Evolutionary conservation across 2,329 filamentous ascomycete genomes (phyloP).

Genomic region (Hymenoscyphus repandus): DNA sequence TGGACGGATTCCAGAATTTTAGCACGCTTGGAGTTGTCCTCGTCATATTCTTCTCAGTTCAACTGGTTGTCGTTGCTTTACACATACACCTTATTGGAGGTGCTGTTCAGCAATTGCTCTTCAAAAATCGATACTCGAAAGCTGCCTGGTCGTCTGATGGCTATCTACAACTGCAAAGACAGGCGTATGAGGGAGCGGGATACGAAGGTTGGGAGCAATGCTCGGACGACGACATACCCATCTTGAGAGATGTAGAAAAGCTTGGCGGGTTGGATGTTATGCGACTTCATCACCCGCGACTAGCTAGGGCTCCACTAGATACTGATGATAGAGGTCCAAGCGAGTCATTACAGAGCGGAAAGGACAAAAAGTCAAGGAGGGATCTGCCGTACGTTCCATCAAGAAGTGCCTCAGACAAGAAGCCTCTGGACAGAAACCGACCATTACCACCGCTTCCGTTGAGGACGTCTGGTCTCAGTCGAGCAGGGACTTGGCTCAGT

Average conservation of each 20-base stretch:
- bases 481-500: background rate
- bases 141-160: slow-evolving; percentile 14
- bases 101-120: slow-evolving; percentile 1
- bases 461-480: background rate
- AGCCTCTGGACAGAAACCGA: background rate
- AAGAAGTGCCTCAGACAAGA: background rate
- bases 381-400: background rate
- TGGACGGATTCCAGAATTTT: slow-evolving; percentile 16
- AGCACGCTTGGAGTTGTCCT: slow-evolving; percentile 11
- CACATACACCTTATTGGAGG: slow-evolving; percentile 10
- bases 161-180: slow-evolving; percentile 16
- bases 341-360: too few relatives aligned
- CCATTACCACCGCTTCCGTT: background rate
- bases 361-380: background rate
- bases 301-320: too few relatives aligned
- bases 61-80: slow-evolving; percentile 10
- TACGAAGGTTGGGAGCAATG: slow-evolving; percentile 5
- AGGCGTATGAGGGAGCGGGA: slow-evolving; percentile 18
- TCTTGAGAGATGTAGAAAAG: background rate
- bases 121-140: slow-evolving; percentile 1
- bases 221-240: background rate
- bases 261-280: background rate
- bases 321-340: too few relatives aligned
- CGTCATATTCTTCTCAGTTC: slow-evolving; percentile 6
- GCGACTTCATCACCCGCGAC: background rate